phyloP scores from a whole-genome alignment of 2,329 filamentous ascomycete species.

The Thermoascus crustaceus region DNA sequence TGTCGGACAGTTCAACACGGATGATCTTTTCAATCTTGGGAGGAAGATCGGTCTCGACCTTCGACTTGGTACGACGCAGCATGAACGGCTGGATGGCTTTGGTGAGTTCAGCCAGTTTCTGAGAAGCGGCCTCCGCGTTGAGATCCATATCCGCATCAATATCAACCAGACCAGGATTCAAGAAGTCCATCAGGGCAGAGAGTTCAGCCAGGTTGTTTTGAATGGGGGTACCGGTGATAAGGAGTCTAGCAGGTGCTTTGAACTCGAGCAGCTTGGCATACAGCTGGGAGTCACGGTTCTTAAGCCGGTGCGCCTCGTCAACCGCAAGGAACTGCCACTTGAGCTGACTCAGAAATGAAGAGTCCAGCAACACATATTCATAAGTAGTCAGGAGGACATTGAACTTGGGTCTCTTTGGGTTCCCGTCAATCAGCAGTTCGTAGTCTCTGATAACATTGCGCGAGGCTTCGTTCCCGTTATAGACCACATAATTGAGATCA shows the following conservation, averaged over 20 bases:
- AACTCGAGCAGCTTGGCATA: slow-evolving; percentile 81
- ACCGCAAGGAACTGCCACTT: slow-evolving; percentile 98
- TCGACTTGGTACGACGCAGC: slow-evolving; percentile 90
- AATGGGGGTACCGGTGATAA: slow-evolving; percentile 95
- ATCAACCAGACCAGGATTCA: slow-evolving; percentile 87
- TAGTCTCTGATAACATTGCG: slow-evolving; percentile 83
- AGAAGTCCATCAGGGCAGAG: slow-evolving; percentile 85
- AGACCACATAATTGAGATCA: slow-evolving; percentile 93
- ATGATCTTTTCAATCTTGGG: slow-evolving; percentile 99
- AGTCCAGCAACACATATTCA: slow-evolving; percentile 86
- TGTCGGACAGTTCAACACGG: slow-evolving; percentile 89
- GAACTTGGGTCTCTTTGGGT: slow-evolving; percentile 85
- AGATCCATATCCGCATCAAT: slow-evolving; percentile 92
- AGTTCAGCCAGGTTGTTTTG: slow-evolving; percentile 94
- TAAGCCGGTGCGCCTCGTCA: slow-evolving; percentile 92
- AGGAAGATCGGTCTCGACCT: slow-evolving; percentile 90
- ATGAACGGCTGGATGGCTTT: slow-evolving; percentile 87
- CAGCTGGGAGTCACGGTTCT: slow-evolving; percentile 90
- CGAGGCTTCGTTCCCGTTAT: slow-evolving; percentile 80
- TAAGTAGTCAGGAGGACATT: slow-evolving; percentile 97
- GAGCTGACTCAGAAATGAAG: slow-evolving; percentile 74
- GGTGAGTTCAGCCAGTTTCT: slow-evolving; percentile 79
- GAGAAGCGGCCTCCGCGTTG: slow-evolving; percentile 67
- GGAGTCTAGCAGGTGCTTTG: slow-evolving; percentile 74
- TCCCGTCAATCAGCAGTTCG: slow-evolving; percentile 78